These are phyloP conservation scores for Iberis pinnata DNA, from an alignment of 345 rosid genomes.

Conservation along the genomic window DNA sequence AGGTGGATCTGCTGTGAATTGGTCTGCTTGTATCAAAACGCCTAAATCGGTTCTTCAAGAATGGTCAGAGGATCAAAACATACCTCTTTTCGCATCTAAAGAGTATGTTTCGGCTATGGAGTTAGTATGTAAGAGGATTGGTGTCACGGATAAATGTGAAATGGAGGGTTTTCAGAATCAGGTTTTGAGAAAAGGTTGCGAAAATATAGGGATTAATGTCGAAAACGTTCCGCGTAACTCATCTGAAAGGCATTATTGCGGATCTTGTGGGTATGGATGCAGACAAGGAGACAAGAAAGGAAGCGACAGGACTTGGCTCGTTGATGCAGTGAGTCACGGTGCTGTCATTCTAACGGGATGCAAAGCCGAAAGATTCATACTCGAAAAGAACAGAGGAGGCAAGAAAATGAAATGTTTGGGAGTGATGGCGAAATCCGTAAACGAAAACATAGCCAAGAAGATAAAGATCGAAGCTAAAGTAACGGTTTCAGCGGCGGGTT, in stretches of 20 bases:
- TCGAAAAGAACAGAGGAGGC: slow-evolving; percentile 32
- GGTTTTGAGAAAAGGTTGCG: slow-evolving; percentile 69
- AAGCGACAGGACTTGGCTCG: slow-evolving; percentile 74
- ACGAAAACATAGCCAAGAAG: slow-evolving; percentile 32
- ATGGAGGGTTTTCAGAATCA: slow-evolving; percentile 70
- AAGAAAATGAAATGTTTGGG: slow-evolving; percentile 67
- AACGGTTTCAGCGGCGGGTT: slow-evolving; percentile 76
- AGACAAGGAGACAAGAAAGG: slow-evolving; percentile 76
- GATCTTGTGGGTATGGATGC: slow-evolving; percentile 82
- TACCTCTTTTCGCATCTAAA: slow-evolving; percentile 38
- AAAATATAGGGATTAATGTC: slow-evolving; percentile 51
- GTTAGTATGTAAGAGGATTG: slow-evolving; percentile 55
- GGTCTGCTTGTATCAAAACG: slow-evolving; percentile 82
- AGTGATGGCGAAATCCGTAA: slow-evolving; percentile 43
- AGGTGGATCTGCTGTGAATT: slow-evolving; percentile 83
- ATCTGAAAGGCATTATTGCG: slow-evolving; percentile 68
- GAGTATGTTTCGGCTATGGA: slow-evolving; percentile 65
- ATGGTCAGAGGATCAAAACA: slow-evolving; percentile 50
- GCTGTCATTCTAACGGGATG: slow-evolving; percentile 76
- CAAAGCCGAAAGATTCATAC: slow-evolving; percentile 61
- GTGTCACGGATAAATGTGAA: slow-evolving; percentile 53
- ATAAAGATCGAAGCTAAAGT: slow-evolving; percentile 65
- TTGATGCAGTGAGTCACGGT: slow-evolving; percentile 59
- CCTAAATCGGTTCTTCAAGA: slow-evolving; percentile 58
- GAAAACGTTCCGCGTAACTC: slow-evolving; percentile 56